phyloP scores from a whole-genome alignment of 257 asterid species.

The Solanum rostratum region DNA sequence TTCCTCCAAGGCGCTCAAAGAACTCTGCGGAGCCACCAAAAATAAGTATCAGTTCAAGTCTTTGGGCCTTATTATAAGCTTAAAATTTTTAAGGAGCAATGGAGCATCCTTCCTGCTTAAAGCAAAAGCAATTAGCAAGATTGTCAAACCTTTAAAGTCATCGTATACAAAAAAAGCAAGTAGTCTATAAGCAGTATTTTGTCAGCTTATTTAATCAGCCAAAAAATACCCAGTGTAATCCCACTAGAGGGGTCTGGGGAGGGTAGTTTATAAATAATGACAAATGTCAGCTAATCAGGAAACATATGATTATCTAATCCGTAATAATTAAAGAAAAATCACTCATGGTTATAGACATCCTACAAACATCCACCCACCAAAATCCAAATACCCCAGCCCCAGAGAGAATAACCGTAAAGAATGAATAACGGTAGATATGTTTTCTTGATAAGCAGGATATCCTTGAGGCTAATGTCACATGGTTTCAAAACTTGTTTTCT shows the following conservation, averaged over 20 bases:
- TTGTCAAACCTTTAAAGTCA: not conserved
- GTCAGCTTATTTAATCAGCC: not conserved
- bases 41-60: not conserved
- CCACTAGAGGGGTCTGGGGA: not conserved
- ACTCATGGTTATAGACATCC: not conserved
- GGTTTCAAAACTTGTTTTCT: not conserved
- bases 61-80: not conserved
- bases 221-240: not conserved
- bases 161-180: not conserved
- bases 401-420: not conserved
- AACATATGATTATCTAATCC: not conserved
- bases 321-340: not conserved
- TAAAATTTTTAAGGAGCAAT: not conserved
- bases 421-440: not conserved
- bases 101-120: not conserved
- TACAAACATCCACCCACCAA: not conserved
- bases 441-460: not conserved
- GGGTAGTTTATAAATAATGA: not conserved
- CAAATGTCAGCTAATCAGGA: not conserved
- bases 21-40: constrained; percentile 37
- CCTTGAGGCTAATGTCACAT: not conserved
- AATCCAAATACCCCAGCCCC: not conserved
- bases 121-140: not conserved
- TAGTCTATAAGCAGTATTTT: not conserved
- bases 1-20: constrained; percentile 47